Conservation (phyloP, 2,329 filamentous ascomycete genomes). For the Sordariomycetes sp. region DNA sequence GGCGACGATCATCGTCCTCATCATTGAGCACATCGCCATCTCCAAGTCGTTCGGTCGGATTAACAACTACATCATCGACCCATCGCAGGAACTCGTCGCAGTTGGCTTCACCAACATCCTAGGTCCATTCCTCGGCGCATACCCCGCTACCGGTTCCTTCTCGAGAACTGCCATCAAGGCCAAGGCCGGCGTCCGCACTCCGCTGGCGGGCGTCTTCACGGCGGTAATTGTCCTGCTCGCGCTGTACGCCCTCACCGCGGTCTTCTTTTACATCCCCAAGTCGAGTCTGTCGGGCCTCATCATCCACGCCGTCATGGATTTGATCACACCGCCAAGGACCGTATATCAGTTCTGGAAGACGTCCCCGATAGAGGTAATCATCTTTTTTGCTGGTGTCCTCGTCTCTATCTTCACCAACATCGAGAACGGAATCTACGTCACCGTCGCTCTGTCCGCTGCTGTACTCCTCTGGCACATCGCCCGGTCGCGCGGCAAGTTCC, state of each 20-base stretch:
- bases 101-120: conserved; percentile 86
- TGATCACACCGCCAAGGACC: conserved; percentile 82
- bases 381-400: conserved; percentile 87
- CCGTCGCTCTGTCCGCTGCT: conserved; percentile 62
- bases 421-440: conserved; percentile 85
- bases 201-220: conserved; percentile 81
- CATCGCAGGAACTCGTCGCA: conserved; percentile 89
- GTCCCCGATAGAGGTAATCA: conserved; percentile 76
- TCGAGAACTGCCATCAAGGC: conserved; percentile 94
- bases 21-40: conserved; percentile 95
- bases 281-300: conserved; percentile 77
- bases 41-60: conserved; percentile 92
- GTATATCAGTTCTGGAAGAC: conserved; percentile 94
- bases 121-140: conserved; percentile 74
- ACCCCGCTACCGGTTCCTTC: conserved; percentile 90
- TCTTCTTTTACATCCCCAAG: conserved; percentile 89
- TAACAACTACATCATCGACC: conserved; percentile 93
- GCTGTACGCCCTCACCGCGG: conserved; percentile 73
- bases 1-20: conserved; percentile 78
- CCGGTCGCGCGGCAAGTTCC: conserved; percentile 69
- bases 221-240: conserved; percentile 75
- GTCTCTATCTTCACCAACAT: conserved; percentile 82
- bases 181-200: conserved; percentile 87
- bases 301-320: conserved; percentile 86
- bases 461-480: conserved; percentile 74